Percentiles rank a stretch among this genome's conserved stretches.
These are phyloP conservation scores for Claviceps purpurea DNA, from an alignment of 2,329 filamentous ascomycete species.

Conservation along the genomic window DNA sequence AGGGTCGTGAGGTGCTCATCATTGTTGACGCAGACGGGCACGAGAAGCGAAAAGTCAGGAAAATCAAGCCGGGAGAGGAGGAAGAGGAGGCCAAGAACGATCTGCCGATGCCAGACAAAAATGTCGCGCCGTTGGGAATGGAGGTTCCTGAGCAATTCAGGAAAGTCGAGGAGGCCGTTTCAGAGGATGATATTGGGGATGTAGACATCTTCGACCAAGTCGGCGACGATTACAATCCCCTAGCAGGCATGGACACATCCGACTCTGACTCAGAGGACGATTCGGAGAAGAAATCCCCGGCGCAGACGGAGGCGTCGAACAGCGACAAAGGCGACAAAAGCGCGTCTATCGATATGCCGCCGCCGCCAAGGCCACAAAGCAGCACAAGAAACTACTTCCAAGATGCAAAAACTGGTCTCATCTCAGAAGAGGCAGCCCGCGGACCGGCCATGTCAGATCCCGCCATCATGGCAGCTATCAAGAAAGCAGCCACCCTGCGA, in stretches of 20 bases:
- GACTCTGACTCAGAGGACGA: conserved; percentile 32
- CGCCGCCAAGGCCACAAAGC: conserved; percentile 29
- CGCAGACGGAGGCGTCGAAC: conserved; percentile 3
- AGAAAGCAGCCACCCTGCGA: conserved; percentile 62
- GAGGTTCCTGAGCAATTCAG: conserved; percentile 47
- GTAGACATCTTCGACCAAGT: conserved; percentile 53
- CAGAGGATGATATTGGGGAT: conserved; percentile 39
- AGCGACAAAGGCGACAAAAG: conserved; percentile 4
- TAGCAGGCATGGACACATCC: conserved; percentile 41
- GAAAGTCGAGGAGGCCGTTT: conserved; percentile 27
- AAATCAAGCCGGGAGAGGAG: conserved; percentile 27
- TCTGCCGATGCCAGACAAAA: conserved; percentile 40
- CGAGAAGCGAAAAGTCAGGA: conserved; percentile 51
- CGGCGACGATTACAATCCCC: conserved; percentile 53
- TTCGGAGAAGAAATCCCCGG: conserved; percentile 15
- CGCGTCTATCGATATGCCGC: conserved; percentile 26
- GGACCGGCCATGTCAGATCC: conserved; percentile 54
- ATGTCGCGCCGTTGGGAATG: conserved; percentile 48
- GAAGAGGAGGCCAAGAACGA: conserved; percentile 24
- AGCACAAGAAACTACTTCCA: conserved; percentile 48
- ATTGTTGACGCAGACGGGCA: conserved; percentile 53
- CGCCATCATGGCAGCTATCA: conserved; percentile 68
- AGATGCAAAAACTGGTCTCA: conserved; percentile 40
- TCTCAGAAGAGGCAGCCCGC: conserved; percentile 36
- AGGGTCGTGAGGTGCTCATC: conserved; percentile 50